Percentiles rank a stretch among this genome's conserved stretches.
Conservation (phyloP, 768 basidiomycete genomes). For the Amanita muscaria region DNA sequence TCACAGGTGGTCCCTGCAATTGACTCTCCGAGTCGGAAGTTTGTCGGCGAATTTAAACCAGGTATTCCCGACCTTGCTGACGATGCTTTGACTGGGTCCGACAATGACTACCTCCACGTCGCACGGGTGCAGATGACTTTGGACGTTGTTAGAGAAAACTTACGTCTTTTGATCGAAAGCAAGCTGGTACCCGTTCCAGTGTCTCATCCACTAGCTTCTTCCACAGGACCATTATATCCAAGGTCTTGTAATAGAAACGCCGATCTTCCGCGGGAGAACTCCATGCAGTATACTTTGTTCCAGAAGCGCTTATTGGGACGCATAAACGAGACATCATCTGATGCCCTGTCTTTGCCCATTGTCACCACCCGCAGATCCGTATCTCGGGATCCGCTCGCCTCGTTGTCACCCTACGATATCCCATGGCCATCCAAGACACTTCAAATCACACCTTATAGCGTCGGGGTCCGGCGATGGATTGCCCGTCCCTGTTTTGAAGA, state of each 20-base stretch:
- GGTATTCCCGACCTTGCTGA: slow-evolving; percentile 14
- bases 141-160: slow-evolving; percentile 26
- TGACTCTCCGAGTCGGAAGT: background rate
- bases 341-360: slow-evolving; percentile 39
- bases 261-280: slow-evolving; percentile 22
- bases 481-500: slow-evolving; percentile 73
- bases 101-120: slow-evolving; percentile 17
- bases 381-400: slow-evolving; percentile 12
- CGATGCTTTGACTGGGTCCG: slow-evolving; percentile 29
- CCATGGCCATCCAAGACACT: slow-evolving; percentile 23
- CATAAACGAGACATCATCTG: slow-evolving; percentile 31
- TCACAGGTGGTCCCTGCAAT: background rate
- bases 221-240: slow-evolving; percentile 35
- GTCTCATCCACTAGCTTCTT: slow-evolving; percentile 42
- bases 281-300: slow-evolving; percentile 38
- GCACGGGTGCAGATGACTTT: slow-evolving; percentile 11
- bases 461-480: slow-evolving; percentile 61
- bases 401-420: slow-evolving; percentile 21
- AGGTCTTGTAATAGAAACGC: slow-evolving; percentile 41
- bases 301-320: slow-evolving; percentile 42
- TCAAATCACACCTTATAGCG: slow-evolving; percentile 33
- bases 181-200: slow-evolving; percentile 32
- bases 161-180: slow-evolving; percentile 37
- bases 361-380: slow-evolving; percentile 22
- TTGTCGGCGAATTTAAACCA: background rate